Conservation (phyloP, 345 rosid genomes). For the Pistacia integerrima region DNA sequence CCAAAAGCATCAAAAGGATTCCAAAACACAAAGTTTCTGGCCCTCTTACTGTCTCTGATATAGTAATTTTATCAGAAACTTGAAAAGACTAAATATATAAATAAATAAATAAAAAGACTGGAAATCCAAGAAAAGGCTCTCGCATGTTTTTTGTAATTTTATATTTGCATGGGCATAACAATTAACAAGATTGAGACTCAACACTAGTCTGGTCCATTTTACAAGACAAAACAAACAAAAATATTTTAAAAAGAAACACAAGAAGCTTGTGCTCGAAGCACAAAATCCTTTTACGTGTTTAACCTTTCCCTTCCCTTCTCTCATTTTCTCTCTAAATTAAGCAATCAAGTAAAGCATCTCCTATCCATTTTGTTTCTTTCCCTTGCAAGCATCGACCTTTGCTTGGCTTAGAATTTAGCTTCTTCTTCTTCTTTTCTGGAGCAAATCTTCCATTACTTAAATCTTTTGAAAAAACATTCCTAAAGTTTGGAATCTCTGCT, state of each 20-base stretch:
- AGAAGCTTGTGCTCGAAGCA: slow-evolving; percentile 54
- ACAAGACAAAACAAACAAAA: neutral
- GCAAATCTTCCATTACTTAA: neutral
- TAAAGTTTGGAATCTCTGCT: slow-evolving; percentile 50
- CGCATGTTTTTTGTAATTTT: slow-evolving; percentile 22
- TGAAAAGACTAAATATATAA: slow-evolving; percentile 26
- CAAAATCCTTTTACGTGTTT: slow-evolving; percentile 23
- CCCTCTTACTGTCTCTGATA: slow-evolving; percentile 9
- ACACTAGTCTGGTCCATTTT: slow-evolving; percentile 7
- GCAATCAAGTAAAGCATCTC: slow-evolving; percentile 61
- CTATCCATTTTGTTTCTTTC: slow-evolving; percentile 48
- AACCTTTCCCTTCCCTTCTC: neutral
- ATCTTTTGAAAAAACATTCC: slow-evolving; percentile 34
- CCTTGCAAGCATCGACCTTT: slow-evolving; percentile 50
- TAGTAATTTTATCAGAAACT: neutral
- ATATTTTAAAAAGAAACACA: neutral
- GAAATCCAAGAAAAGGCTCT: slow-evolving; percentile 29
- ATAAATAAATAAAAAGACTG: slow-evolving; percentile 9
- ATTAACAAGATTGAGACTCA: slow-evolving; percentile 20
- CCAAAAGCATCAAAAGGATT: slow-evolving; percentile 15
- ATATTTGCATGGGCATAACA: slow-evolving; percentile 35
- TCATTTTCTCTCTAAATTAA: slow-evolving; percentile 26
- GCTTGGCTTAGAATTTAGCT: slow-evolving; percentile 43
- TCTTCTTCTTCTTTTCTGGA: slow-evolving; percentile 27
- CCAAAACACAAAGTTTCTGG: slow-evolving; percentile 24